Evolutionary conservation across 2,329 filamentous ascomycete species (phyloP).

Genomic region (Coniochaeta ligniaria): DNA sequence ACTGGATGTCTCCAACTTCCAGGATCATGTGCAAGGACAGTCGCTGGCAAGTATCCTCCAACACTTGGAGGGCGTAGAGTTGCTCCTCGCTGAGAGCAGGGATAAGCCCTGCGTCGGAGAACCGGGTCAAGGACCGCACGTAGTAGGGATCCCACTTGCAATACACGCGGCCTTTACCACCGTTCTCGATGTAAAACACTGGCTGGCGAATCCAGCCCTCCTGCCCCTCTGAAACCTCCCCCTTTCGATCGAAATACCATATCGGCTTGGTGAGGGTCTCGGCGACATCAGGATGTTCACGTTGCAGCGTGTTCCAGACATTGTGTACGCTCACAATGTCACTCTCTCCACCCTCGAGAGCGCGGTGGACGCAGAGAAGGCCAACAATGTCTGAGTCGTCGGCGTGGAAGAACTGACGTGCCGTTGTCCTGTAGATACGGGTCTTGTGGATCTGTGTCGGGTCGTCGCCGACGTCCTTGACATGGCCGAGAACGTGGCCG

Average conservation of each 20-base stretch:
- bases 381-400: conserved; percentile 81
- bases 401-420: conserved; percentile 77
- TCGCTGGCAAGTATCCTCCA: conserved; percentile 69
- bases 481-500: conserved; percentile 81
- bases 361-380: conserved; percentile 70
- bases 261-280: conserved; percentile 67
- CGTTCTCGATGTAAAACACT: conserved; percentile 71
- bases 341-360: conserved; percentile 74
- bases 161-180: conserved; percentile 60
- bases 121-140: conserved; percentile 66
- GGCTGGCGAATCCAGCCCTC: conserved; percentile 66
- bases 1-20: conserved; percentile 83
- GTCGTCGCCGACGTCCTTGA: conserved; percentile 83
- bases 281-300: conserved; percentile 70
- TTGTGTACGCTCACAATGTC: conserved; percentile 73
- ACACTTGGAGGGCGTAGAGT: conserved; percentile 56
- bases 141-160: conserved; percentile 91
- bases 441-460: conserved; percentile 75
- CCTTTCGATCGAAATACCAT: conserved; percentile 92
- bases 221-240: conserved; percentile 68
- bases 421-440: conserved; percentile 84
- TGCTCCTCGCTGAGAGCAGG: conserved; percentile 66
- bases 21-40: conserved; percentile 78
- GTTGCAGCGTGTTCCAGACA: conserved; percentile 75
- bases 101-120: conserved; percentile 65